Percentiles rank a stretch among this genome's conserved stretches.
phyloP scores from a whole-genome alignment of 345 rosid genomes.

The Cochlearia excelsa region DNA sequence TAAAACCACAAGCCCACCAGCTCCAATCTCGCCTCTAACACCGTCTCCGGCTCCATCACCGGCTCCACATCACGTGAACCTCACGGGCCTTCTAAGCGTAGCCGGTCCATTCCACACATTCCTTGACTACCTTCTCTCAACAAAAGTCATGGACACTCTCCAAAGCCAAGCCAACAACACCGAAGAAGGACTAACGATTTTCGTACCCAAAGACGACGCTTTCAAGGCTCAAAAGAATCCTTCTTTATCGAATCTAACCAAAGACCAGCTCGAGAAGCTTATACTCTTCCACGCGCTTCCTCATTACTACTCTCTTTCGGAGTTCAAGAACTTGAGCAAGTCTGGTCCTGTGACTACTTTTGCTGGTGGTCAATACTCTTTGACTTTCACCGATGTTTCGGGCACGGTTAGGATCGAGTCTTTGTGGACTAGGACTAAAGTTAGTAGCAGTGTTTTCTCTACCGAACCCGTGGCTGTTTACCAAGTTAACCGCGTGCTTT shows the following conservation, averaged over 20 bases:
- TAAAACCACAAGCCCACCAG: conserved; percentile 56
- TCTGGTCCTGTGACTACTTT: conserved; percentile 55
- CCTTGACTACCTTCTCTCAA: conserved; percentile 61
- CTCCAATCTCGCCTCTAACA: conserved; percentile 41
- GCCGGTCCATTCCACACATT: conserved; percentile 84
- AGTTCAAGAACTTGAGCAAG: conserved; percentile 79
- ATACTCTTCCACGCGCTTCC: conserved; percentile 83
- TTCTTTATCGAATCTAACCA: conserved; percentile 64
- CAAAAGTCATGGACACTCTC: conserved; percentile 78
- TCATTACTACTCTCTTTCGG: conserved; percentile 61
- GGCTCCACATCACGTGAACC: conserved; percentile 58
- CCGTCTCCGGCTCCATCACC: conserved; percentile 93
- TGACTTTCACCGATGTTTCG: conserved; percentile 63
- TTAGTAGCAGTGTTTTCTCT: conserved; percentile 73
- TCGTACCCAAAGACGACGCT: conserved; percentile 80
- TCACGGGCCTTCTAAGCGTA: conserved; percentile 66
- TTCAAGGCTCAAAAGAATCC: conserved; percentile 67
- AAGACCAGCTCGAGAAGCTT: conserved; percentile 68
- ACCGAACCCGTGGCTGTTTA: conserved; percentile 80
- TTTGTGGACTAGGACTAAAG: conserved; percentile 73
- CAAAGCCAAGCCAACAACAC: conserved; percentile 92
- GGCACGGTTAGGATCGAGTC: conserved; percentile 65
- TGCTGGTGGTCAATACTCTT: conserved; percentile 62
- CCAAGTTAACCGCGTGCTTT: conserved; percentile 71
- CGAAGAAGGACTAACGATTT: conserved; percentile 78